These are phyloP conservation scores for Bacterosira constricta DNA, from an alignment of 108 stramenopile species.

Conservation along the genomic window DNA sequence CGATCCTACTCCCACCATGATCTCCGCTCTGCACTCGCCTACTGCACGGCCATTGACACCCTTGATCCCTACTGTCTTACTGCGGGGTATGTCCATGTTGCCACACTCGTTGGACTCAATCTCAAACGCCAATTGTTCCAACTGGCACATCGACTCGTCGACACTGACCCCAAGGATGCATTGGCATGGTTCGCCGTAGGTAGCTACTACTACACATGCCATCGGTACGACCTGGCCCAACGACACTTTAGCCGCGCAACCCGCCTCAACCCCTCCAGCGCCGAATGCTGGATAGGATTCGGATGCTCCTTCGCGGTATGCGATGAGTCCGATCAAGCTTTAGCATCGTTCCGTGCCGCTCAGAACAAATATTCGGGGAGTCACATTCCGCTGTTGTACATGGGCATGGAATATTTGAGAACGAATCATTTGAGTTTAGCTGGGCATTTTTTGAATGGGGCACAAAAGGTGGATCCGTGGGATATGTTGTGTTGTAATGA, in stretches of 20 bases:
- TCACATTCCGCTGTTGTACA: constrained; percentile 87
- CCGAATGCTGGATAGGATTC: constrained; percentile 95
- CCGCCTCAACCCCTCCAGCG: constrained; percentile 81
- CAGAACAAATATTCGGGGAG: constrained; percentile 85
- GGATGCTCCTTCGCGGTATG: constrained; percentile 92
- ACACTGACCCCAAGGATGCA: constrained; percentile 82
- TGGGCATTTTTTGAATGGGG: constrained; percentile 82
- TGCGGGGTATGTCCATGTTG: constrained; percentile 71
- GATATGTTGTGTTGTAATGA: constrained; percentile 93
- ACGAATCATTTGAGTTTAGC: constrained; percentile 94
- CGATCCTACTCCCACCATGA: constrained; percentile 73
- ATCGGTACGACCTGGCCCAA: constrained; percentile 90
- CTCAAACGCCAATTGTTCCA: constrained; percentile 89
- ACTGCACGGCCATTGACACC: constrained; percentile 63
- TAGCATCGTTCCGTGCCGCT: constrained; percentile 93
- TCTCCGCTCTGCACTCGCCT: constrained; percentile 56
- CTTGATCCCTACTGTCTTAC: constrained; percentile 73
- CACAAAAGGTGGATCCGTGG: constrained; percentile 57
- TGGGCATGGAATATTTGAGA: constrained; percentile 97
- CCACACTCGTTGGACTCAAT: constrained; percentile 77
- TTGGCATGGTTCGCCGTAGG: constrained; percentile 93
- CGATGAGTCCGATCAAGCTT: constrained; percentile 96
- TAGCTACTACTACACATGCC: constrained; percentile 89
- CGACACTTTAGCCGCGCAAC: constrained; percentile 92
- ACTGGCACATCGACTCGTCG: constrained; percentile 93